Conservation (phyloP, 345 rosid species). For the Sapria himalayana region DNA sequence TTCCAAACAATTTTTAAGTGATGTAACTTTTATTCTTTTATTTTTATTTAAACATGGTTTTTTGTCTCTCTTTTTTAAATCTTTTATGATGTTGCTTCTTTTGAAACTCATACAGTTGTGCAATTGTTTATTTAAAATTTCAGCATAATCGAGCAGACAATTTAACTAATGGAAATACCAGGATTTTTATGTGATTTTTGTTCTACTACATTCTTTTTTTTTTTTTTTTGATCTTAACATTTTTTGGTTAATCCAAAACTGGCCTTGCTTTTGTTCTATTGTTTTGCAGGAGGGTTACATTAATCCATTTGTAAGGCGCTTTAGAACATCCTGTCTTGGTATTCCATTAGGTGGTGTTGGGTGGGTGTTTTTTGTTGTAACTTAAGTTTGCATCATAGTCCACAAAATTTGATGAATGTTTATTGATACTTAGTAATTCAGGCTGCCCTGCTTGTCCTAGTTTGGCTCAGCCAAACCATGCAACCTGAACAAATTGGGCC, state of each 20-base stretch:
- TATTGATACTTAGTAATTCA: not conserved
- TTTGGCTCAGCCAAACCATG: not conserved
- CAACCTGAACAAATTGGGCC: not conserved
- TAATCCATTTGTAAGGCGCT: constrained; percentile 45
- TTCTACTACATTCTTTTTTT: constrained; percentile 3
- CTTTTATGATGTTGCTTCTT: too few species aligned
- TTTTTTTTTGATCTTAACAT: too few species aligned
- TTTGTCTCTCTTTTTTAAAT: too few species aligned
- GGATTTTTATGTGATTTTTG: not conserved
- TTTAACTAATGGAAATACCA: too few species aligned
- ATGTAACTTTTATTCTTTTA: too few species aligned
- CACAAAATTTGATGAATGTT: not conserved
- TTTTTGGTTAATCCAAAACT: not conserved
- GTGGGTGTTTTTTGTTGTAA: constrained; percentile 19
- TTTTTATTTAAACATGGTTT: too few species aligned
- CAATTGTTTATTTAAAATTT: too few species aligned
- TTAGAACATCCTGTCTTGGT: constrained; percentile 40
- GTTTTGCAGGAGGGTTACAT: constrained; percentile 27
- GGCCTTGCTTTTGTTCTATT: not conserved
- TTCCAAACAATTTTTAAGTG: too few species aligned
- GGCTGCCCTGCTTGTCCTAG: not conserved
- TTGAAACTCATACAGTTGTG: too few species aligned
- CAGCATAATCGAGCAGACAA: too few species aligned
- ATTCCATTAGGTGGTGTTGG: constrained; percentile 81
- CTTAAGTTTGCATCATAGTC: not conserved